A percentile compares a stretch with the other conserved stretches of the same genome.
Conservation (phyloP, 139 green algal genomes). For the Volvox africanus region DNA sequence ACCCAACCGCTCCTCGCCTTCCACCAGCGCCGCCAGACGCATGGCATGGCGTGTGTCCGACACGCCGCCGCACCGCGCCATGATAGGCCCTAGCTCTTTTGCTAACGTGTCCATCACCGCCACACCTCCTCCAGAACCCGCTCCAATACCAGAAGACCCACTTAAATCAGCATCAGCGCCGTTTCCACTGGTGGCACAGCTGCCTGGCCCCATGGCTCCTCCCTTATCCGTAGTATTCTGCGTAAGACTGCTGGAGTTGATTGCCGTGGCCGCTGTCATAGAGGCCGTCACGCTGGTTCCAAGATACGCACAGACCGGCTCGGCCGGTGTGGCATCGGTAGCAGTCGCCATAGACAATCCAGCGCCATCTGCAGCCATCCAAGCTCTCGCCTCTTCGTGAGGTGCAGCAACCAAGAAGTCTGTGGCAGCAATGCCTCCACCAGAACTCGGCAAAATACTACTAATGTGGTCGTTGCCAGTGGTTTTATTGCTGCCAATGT, state of each 20-base stretch:
- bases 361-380: too few relatives aligned
- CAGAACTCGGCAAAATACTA: not conserved
- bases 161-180: not conserved
- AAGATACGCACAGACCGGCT: not conserved
- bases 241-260: too few relatives aligned
- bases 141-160: not conserved
- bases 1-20: slow-evolving; percentile 34
- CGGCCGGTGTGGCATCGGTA: not conserved
- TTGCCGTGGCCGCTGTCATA: not conserved
- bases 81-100: slow-evolving; percentile 13
- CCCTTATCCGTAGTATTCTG: too few relatives aligned
- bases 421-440: not conserved
- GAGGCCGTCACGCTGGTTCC: not conserved
- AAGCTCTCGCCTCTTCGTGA: not conserved
- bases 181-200: too few relatives aligned
- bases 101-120: not conserved
- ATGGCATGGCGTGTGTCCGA: not conserved
- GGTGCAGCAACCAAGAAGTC: not conserved
- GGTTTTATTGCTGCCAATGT: not conserved
- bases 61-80: slow-evolving; percentile 24
- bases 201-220: too few relatives aligned
- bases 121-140: not conserved
- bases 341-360: not conserved
- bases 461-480: not conserved
- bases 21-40: slow-evolving; percentile 34